Evolutionary conservation across 192 early-diverging fungal genomes (phyloP).

Genomic region (Lobosporangium transversale): DNA sequence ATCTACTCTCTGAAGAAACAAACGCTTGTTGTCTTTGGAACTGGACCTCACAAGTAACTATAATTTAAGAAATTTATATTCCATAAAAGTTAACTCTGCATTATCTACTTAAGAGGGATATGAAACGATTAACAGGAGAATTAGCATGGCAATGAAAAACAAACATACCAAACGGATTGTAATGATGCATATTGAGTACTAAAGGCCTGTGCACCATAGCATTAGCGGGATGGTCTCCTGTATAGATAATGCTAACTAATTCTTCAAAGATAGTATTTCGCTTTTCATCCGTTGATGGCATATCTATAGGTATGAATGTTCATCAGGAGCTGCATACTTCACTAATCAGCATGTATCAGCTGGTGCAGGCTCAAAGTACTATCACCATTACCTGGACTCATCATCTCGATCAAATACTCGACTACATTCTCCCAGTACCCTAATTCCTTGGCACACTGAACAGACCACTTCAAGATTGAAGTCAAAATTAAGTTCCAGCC

Average conservation of each 20-base stretch:
- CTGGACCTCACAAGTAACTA: constrained; percentile 51
- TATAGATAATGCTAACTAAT: constrained; percentile 23
- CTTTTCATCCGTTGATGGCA: constrained; percentile 46
- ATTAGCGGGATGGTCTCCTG: constrained; percentile 36
- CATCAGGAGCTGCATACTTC: neutral
- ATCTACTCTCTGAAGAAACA: constrained; percentile 63
- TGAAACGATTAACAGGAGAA: too few relatives aligned
- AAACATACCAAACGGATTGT: constrained; percentile 68
- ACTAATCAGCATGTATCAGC: neutral
- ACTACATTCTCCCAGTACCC: constrained; percentile 68
- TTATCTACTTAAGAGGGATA: too few relatives aligned
- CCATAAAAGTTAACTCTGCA: too few relatives aligned
- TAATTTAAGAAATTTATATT: constrained; percentile 12
- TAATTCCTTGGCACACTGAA: constrained; percentile 77
- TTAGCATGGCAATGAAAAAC: too few relatives aligned
- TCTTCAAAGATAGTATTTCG: constrained; percentile 40
- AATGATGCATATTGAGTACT: constrained; percentile 66
- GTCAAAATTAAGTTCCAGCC: constrained; percentile 77
- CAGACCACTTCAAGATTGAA: constrained; percentile 70
- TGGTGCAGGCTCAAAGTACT: neutral
- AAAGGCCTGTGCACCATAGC: constrained; percentile 29
- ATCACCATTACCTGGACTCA: constrained; percentile 56
- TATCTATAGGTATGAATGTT: constrained; percentile 30
- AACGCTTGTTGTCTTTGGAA: constrained; percentile 62
- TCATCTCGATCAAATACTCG: constrained; percentile 78